Evolutionary conservation across 2,329 filamentous ascomycete genomes (phyloP), one percentile per base, ranked within the genome.

Genomic region (Sphaerulina populicola): DNA sequence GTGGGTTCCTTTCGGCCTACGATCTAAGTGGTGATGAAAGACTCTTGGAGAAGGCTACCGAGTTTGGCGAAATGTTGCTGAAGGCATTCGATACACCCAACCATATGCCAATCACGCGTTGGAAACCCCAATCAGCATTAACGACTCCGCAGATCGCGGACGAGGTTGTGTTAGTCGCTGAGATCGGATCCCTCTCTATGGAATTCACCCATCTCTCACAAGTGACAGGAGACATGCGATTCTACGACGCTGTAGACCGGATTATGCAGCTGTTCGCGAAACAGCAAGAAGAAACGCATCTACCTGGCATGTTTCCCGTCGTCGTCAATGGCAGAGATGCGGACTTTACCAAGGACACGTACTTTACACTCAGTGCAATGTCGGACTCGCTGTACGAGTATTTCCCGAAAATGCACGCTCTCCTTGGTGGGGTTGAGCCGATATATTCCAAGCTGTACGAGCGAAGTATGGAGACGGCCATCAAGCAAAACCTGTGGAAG

Each of bases 391-490:
- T 66, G 1, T 70, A 68, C 57, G 68, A 70, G 48, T 70, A 76
- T 53, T 66, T 77, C 0, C 69, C 72, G 1, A 77, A 77, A 56
- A 71, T 74, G 64, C 70, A 71, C 48, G 64, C 72, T 23, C 65
- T 77, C 1, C 68, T 76, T 1, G 72, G 74, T 31, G 75, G 75
- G 8, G 60, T 64, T 5, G 67, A 72, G 6, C 64, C 68, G 1
- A 64, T 71, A 9, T 78, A 78, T 60, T 63, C 70, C 15, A 74
- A 73, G 11, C 68, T 81, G 42, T 87, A 83, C 62, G 78, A 85
- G 55, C 71, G 64, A 43, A 64, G 68, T 2, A 71, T 72, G 62
- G 49, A 61, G 4, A 66, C 73, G 0, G 72, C 72, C 1, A 68
- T 69, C 43, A 64, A 72, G 39, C 64, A 76, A 58, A 69, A 71